phyloP scores from a whole-genome alignment of 2,329 filamentous ascomycete genomes.

The Boeremia exigua region DNA sequence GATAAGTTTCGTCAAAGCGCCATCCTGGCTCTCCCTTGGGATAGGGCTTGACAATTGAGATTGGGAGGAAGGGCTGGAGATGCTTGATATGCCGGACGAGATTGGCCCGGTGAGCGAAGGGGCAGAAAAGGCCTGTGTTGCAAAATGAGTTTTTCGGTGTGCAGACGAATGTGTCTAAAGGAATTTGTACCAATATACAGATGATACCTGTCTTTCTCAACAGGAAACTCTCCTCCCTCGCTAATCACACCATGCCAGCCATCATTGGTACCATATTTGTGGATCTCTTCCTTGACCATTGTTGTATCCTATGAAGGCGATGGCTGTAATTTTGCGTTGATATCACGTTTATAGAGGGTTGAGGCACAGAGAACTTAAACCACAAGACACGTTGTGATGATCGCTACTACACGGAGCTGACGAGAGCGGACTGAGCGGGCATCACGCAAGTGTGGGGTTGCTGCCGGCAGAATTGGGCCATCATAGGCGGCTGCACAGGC shows the following conservation, averaged over 20 bases:
- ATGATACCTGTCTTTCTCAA: conserved; percentile 61
- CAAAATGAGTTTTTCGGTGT: neutral
- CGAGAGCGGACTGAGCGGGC: neutral
- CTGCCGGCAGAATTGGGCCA: conserved; percentile 8
- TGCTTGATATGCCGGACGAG: conserved; percentile 65
- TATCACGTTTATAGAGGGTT: neutral
- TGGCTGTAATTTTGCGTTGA: neutral
- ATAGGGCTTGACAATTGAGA: conserved; percentile 68
- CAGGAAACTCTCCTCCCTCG: conserved; percentile 55
- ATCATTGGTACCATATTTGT: conserved; percentile 51
- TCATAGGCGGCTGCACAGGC: conserved; percentile 1
- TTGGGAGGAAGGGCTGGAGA: conserved; percentile 59
- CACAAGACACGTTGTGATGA: neutral
- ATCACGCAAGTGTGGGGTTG: conserved; percentile 11
- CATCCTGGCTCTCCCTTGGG: conserved; percentile 70
- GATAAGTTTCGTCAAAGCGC: conserved; percentile 64
- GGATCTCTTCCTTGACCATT: conserved; percentile 29
- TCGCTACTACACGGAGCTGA: neutral
- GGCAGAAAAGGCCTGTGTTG: conserved; percentile 66
- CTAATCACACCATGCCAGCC: conserved; percentile 61
- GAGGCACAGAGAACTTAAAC: too few species aligned
- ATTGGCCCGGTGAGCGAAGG: conserved; percentile 68
- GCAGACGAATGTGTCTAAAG: too few species aligned
- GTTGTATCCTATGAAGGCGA: neutral
- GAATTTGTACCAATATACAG: conserved; percentile 57